phyloP scores from a whole-genome alignment of 179 eudicot genomes.

The Monotropa hypopitys region DNA sequence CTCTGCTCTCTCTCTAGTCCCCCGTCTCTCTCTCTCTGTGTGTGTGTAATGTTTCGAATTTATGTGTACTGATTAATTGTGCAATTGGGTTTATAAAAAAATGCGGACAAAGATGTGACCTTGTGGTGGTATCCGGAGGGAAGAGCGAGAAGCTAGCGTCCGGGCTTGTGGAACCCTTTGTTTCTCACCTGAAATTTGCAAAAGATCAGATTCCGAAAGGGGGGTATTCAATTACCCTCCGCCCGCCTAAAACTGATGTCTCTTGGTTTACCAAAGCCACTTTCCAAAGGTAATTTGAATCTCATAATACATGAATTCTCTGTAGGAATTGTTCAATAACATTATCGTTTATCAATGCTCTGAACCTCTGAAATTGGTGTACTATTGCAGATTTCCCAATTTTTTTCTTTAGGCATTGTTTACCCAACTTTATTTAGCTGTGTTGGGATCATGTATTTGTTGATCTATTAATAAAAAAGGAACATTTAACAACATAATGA shows the following conservation, averaged over 20 bases:
- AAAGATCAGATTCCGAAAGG: conserved; percentile 52
- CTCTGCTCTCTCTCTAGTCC: not conserved
- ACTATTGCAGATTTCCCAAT: not conserved
- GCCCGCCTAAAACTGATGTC: conserved; percentile 26
- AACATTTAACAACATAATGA: not conserved
- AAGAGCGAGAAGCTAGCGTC: conserved; percentile 38
- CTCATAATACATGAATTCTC: not conserved
- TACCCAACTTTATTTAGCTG: not conserved
- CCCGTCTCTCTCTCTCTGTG: not conserved
- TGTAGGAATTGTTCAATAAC: not conserved
- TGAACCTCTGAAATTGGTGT: not conserved
- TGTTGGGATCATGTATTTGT: not conserved
- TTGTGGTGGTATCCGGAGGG: conserved; percentile 29
- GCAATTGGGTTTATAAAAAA: conserved; percentile 2
- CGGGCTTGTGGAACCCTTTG: conserved; percentile 43
- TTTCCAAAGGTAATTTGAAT: conserved; percentile 31
- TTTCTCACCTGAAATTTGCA: conserved; percentile 37
- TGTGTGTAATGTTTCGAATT: not conserved
- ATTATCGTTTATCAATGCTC: not conserved
- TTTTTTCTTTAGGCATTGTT: not conserved
- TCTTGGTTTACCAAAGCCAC: conserved; percentile 50
- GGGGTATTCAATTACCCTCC: conserved; percentile 44
- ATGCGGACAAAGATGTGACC: conserved; percentile 35
- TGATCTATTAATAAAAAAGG: not conserved
- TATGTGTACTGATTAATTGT: conserved; percentile 12